Evolutionary conservation across 2,329 filamentous ascomycete species (phyloP).

Genomic region (Claviceps purpurea): DNA sequence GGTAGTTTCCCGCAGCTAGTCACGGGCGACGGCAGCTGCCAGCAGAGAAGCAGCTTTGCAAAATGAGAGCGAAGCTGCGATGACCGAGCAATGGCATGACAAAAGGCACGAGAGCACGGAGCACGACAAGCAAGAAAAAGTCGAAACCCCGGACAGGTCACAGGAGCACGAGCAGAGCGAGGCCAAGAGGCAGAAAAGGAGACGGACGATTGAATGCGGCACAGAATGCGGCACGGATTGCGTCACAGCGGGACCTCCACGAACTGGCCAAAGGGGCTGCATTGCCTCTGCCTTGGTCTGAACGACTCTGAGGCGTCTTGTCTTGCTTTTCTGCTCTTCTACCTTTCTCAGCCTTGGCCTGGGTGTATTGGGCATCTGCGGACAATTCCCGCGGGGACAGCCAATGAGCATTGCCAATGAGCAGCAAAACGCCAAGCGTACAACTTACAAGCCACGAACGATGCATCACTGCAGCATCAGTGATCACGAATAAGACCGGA

Average conservation of each 20-base stretch:
- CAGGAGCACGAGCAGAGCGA: not conserved
- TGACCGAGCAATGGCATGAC: not conserved
- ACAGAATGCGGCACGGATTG: slow-evolving; percentile 4
- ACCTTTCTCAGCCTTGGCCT: too few relatives aligned
- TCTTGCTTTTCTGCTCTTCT: too few relatives aligned
- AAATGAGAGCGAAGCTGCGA: not conserved
- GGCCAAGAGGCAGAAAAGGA: not conserved
- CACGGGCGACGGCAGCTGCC: not conserved
- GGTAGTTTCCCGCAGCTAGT: slow-evolving; percentile 1
- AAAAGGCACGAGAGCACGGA: not conserved
- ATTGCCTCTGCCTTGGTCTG: too few relatives aligned
- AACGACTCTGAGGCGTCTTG: too few relatives aligned
- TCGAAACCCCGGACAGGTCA: too few relatives aligned
- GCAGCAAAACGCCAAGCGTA: too few relatives aligned
- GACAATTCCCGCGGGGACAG: too few relatives aligned
- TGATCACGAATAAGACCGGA: not conserved
- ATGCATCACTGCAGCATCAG: too few relatives aligned
- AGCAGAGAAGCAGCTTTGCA: not conserved
- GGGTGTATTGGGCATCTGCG: too few relatives aligned
- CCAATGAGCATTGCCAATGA: too few relatives aligned
- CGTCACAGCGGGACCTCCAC: slow-evolving; percentile 1
- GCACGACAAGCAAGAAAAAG: not conserved
- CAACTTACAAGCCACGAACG: too few relatives aligned
- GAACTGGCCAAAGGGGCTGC: not conserved
- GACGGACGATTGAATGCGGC: slow-evolving; percentile 5